Base-by-base conservation (phyloP, 2,329 filamentous ascomycete genomes). In the Cladophialophora yegresii region DNA sequence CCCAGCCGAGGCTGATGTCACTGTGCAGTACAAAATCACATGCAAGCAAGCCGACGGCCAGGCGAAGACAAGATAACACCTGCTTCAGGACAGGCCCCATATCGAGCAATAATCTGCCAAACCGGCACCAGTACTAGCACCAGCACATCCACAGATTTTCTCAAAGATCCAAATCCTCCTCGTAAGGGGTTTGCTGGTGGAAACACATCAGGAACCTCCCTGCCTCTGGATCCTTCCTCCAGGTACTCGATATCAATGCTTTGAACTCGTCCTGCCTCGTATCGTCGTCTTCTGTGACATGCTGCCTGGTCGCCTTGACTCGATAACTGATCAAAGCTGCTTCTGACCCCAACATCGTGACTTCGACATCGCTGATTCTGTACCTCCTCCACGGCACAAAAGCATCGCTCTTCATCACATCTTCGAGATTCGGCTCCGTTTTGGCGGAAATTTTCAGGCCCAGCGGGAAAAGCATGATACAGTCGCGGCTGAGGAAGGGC, bases 111-210 rank as follows among this genome's bases (percentile, higher is more conserved):
- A 28, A 28, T 28, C 26, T 6, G 26, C 26, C 40, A 13, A 43
- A 43, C n/a, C n/a, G n/a, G n/a, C n/a, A n/a, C n/a, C n/a, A n/a
- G n/a, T n/a, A 43, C 40, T 8, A 43, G 10, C 40, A 12, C 40
- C 13, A 50, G 47, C 32, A 33, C 40, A 32, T n/a, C 12, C 28
- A n/a, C 40, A 12, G 30, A 23, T n/a, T 2, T 13, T 10, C 22
- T 60, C 28, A 64, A 33, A 63, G 30, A 13, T 67, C 61, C 28
- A 66, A 13, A 40, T 67, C 64, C 22, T 64, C 54, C 8, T 63
- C 57, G 62, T 70, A 72, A 7, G 69, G 69, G 16, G 70, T 72
- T 54, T 72, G 70, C 43, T 72, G 70, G 22, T 72, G 69, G 28
- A 71, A 58, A 62, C 62, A 67, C 63, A 71, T 64, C 45, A 70